These are phyloP conservation scores for Phytophthora pseudosyringae DNA, from an alignment of 352 stramenopile species.

Conservation along the genomic window DNA sequence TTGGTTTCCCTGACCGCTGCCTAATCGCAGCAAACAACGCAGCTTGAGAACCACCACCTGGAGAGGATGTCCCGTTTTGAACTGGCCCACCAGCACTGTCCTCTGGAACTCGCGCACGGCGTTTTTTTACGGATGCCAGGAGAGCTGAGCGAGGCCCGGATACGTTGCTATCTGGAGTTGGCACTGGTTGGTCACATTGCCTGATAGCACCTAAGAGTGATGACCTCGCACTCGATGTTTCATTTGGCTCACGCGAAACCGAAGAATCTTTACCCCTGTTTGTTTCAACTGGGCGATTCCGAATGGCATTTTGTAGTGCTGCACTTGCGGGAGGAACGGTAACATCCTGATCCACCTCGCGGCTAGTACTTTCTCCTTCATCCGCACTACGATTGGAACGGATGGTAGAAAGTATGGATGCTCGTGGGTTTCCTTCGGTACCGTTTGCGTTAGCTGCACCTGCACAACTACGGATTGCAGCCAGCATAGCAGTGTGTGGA, in stretches of 20 bases:
- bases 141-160: conserved; percentile 14
- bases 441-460: not conserved
- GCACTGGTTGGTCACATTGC: conserved; percentile 10
- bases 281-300: conserved; percentile 1
- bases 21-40: conserved; percentile 45
- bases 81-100: not conserved
- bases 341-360: not conserved
- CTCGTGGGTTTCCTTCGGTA: not conserved
- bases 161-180: not conserved
- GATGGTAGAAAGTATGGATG: conserved; percentile 8
- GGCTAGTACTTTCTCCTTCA: not conserved
- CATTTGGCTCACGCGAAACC: not conserved
- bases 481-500: conserved; percentile 17
- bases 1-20: conserved; percentile 15
- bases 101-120: not conserved
- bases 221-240: conserved; percentile 9
- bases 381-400: not conserved
- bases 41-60: conserved; percentile 14
- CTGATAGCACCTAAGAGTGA: conserved; percentile 27
- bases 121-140: conserved; percentile 21
- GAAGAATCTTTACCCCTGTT: not conserved
- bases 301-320: conserved; percentile 6
- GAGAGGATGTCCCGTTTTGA: conserved; percentile 1
- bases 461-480: conserved; percentile 27
- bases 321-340: not conserved